Evolutionary conservation across 1,139 yeast genomes (phyloP).

Genomic region (Hyphopichia buzzinii): DNA sequence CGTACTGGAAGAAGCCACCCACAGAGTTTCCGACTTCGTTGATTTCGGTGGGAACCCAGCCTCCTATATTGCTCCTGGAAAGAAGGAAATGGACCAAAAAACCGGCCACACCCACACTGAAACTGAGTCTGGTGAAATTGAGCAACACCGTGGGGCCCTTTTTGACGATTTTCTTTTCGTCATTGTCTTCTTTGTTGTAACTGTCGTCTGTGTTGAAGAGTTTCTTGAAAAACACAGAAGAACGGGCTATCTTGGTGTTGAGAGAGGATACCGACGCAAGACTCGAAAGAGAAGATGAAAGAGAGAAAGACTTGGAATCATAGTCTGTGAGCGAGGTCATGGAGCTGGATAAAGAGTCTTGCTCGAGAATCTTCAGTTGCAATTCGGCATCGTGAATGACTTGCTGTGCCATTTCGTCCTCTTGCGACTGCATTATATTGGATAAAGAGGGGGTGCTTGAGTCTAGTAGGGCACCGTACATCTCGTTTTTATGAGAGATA

Average conservation of each 20-base stretch:
- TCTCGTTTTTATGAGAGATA: constrained; percentile 4
- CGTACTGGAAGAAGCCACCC: constrained; percentile 11
- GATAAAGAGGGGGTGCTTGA: constrained; percentile 6
- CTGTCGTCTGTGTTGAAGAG: constrained; percentile 18
- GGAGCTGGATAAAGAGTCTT: constrained; percentile 25
- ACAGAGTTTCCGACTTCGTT: constrained; percentile 13
- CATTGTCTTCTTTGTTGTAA: constrained; percentile 10
- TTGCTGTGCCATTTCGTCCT: constrained; percentile 29
- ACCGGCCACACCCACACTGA: constrained; percentile 44
- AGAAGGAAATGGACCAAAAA: constrained; percentile 36
- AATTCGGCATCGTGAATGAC: constrained; percentile 18
- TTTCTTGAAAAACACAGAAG: constrained; percentile 33
- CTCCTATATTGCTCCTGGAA: constrained; percentile 16
- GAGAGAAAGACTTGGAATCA: constrained; percentile 17
- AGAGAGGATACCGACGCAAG: constrained; percentile 30
- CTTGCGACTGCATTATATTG: constrained; percentile 25
- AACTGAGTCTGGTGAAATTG: constrained; percentile 32
- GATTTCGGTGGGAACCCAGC: constrained; percentile 7
- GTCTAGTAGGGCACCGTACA: constrained; percentile 7
- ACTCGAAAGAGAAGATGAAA: constrained; percentile 39
- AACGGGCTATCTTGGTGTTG: constrained; percentile 24
- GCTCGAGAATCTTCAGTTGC: constrained; percentile 19
- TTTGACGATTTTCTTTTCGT: constrained; percentile 8
- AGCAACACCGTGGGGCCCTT: constrained; percentile 9
- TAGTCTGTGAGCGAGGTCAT: constrained; percentile 10